Percentiles rank a stretch among this genome's conserved stretches.
Evolutionary conservation across 2,329 filamentous ascomycete species (phyloP).

Genomic region (Paecilomyces niveus): DNA sequence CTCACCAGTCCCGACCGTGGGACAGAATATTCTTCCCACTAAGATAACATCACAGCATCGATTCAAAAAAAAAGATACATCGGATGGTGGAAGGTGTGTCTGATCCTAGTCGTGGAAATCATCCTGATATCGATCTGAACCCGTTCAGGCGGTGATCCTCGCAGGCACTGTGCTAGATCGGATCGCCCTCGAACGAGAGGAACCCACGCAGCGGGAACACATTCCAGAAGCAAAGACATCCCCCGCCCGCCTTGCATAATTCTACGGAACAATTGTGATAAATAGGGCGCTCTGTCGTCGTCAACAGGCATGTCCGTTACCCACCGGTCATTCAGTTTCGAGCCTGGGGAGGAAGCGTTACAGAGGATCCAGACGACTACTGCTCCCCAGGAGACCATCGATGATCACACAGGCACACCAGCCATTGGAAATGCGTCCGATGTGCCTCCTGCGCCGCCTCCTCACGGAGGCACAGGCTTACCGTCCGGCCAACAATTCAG

Average conservation of each 20-base stretch:
- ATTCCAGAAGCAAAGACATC: background rate
- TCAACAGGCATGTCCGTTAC: conserved; percentile 12
- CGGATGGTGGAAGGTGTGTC: background rate
- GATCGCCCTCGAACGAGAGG: background rate
- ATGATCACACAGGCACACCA: background rate
- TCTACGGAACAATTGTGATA: background rate
- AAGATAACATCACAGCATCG: background rate
- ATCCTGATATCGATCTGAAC: background rate
- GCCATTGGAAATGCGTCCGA: conserved; percentile 3
- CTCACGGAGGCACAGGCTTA: conserved; percentile 5
- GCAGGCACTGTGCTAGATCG: background rate
- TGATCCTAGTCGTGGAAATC: background rate
- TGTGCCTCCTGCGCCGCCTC: conserved; percentile 10
- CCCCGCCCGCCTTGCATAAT: background rate
- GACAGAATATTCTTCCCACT: background rate
- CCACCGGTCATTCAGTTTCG: conserved; percentile 16
- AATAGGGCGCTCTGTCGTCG: background rate
- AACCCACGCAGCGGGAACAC: background rate
- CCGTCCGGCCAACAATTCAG: conserved; percentile 10
- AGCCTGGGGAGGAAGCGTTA: conserved; percentile 10
- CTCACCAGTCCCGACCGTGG: background rate
- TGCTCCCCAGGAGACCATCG: background rate
- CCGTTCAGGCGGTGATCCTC: background rate
- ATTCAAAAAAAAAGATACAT: background rate
- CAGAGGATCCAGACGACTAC: background rate